These are phyloP conservation scores for Sordariomycetes sp. DNA, from an alignment of 2,329 filamentous ascomycete genomes.

Conservation along the genomic window DNA sequence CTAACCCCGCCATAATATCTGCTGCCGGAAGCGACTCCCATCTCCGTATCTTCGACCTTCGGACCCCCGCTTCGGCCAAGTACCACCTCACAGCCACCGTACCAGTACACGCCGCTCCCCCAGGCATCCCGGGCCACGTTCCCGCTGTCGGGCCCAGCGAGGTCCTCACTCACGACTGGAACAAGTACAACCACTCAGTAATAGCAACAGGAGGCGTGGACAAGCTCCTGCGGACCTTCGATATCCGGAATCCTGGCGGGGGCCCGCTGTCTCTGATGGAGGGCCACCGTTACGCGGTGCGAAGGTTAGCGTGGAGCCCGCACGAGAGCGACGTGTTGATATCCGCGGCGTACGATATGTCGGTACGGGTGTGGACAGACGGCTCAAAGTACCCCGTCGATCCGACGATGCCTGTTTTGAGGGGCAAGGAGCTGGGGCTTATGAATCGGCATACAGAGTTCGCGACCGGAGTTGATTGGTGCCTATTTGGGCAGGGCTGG, in stretches of 20 bases:
- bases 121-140: constrained; percentile 16
- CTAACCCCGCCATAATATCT: constrained; percentile 75
- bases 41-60: constrained; percentile 82
- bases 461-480: constrained; percentile 94
- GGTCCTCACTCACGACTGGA: constrained; percentile 94
- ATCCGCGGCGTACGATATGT: constrained; percentile 96
- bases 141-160: constrained; percentile 54
- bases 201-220: constrained; percentile 88
- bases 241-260: constrained; percentile 64
- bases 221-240: constrained; percentile 76
- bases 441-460: constrained; percentile 97
- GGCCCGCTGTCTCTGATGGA: constrained; percentile 65
- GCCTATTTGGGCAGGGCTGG: constrained; percentile 91
- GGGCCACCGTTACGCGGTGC: constrained; percentile 86
- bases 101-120: constrained; percentile 62
- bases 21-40: constrained; percentile 84
- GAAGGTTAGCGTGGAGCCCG: constrained; percentile 81
- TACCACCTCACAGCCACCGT: constrained; percentile 81
- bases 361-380: constrained; percentile 86
- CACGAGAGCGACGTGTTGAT: constrained; percentile 83
- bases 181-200: constrained; percentile 83
- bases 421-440: constrained; percentile 65
- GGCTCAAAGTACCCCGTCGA: constrained; percentile 33
- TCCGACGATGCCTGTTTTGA: constrained; percentile 23
- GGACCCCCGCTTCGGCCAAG: constrained; percentile 72